These are phyloP conservation scores for Carex scoparia DNA, from an alignment of 176 grass and related monocot genomes.

Conservation along the genomic window DNA sequence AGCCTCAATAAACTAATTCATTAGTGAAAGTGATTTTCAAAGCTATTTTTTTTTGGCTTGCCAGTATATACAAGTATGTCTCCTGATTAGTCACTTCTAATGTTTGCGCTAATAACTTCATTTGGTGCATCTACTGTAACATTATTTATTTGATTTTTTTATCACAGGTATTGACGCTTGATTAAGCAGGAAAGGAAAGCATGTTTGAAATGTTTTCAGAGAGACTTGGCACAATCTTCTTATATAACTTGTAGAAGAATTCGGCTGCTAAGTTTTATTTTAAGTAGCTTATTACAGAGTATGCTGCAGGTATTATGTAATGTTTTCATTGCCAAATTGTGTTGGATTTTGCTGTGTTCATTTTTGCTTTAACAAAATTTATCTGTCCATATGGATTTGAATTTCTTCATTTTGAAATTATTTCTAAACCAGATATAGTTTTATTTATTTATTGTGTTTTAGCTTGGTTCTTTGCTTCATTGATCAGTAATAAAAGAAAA, in stretches of 20 bases:
- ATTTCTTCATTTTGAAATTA: background rate
- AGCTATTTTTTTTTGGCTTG: background rate
- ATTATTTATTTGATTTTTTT: background rate
- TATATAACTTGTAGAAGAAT: background rate
- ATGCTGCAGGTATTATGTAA: background rate
- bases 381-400: background rate
- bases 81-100: background rate
- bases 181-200: background rate
- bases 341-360: background rate
- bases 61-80: background rate
- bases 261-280: background rate
- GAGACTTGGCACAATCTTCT: background rate
- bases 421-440: background rate
- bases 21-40: background rate
- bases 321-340: background rate
- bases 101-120: background rate
- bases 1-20: background rate
- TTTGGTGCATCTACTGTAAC: background rate
- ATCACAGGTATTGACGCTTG: conserved; percentile 1
- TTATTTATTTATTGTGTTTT: background rate
- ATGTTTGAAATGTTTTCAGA: background rate
- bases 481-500: background rate
- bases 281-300: background rate
- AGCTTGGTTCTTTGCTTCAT: background rate
- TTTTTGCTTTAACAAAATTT: background rate